A percentile compares a stretch with the other conserved stretches of the same genome.
Evolutionary conservation across 352 stramenopile species (phyloP).

Genomic region (Phytophthora crassamura): DNA sequence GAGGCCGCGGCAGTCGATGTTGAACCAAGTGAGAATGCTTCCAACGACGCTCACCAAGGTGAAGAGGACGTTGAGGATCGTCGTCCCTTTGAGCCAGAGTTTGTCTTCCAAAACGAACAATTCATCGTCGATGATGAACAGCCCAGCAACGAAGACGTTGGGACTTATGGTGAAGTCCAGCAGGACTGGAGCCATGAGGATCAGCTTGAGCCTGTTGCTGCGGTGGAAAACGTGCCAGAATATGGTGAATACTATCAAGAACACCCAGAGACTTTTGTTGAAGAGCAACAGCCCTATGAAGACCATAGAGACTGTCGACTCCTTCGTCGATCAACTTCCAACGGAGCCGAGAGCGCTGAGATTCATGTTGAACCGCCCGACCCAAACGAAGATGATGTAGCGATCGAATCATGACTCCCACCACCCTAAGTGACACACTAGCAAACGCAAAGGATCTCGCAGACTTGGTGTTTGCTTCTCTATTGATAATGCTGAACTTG

Average conservation of each 20-base stretch:
- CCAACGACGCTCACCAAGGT: constrained; percentile 3
- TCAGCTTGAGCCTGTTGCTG: background rate
- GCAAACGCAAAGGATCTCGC: background rate
- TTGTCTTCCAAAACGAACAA: constrained; percentile 4
- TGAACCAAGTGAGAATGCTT: background rate
- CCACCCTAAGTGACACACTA: constrained; percentile 2
- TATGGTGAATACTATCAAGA: constrained; percentile 13
- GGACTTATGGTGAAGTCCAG: background rate
- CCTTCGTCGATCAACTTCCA: background rate
- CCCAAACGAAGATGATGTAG: background rate
- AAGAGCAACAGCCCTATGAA: constrained; percentile 9
- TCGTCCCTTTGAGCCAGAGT: background rate
- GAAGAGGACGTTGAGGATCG: background rate
- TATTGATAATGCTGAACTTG: constrained; percentile 21
- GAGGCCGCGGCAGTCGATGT: background rate
- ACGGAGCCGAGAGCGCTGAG: background rate
- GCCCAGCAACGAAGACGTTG: background rate
- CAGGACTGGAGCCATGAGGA: constrained; percentile 13
- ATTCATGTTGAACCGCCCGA: background rate
- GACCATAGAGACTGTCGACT: background rate
- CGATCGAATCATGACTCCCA: background rate
- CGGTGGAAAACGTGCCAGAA: constrained; percentile 5
- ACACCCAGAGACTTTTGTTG: background rate
- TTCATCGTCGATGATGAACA: background rate
- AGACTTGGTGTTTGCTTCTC: constrained; percentile 5